Conservation (phyloP, 208 protist genomes). For the Phytomonas francai region DNA sequence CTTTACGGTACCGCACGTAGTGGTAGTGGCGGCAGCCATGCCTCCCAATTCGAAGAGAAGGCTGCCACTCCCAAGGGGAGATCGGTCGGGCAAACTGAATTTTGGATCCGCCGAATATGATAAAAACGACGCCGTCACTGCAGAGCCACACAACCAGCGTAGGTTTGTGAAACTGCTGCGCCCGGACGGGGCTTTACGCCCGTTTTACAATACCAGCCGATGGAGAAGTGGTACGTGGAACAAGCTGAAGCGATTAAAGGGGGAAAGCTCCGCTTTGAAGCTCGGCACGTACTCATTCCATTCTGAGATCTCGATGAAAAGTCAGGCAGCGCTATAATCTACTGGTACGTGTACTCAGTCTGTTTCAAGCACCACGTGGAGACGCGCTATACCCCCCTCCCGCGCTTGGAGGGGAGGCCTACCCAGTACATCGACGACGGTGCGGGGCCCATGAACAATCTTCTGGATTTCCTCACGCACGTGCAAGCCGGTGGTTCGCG, state of each 20-base stretch:
- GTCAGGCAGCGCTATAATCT: slow-evolving; percentile 27
- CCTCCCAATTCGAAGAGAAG: not conserved
- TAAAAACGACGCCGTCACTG: slow-evolving; percentile 73
- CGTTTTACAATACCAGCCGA: slow-evolving; percentile 87
- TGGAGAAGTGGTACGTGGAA: slow-evolving; percentile 26
- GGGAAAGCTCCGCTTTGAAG: slow-evolving; percentile 58
- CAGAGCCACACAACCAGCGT: slow-evolving; percentile 35
- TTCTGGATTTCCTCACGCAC: slow-evolving; percentile 58
- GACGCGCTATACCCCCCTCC: slow-evolving; percentile 42
- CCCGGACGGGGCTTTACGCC: slow-evolving; percentile 51
- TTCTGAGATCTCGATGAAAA: slow-evolving; percentile 3
- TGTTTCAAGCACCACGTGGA: slow-evolving; percentile 77
- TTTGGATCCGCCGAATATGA: slow-evolving; percentile 52
- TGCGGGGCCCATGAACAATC: slow-evolving; percentile 46
- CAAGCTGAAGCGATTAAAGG: slow-evolving; percentile 60
- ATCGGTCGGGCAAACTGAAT: slow-evolving; percentile 18
- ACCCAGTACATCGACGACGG: slow-evolving; percentile 28
- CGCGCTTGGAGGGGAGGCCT: slow-evolving; percentile 8
- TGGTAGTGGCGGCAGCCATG: not conserved
- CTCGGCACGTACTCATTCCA: slow-evolving; percentile 17
- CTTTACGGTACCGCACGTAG: not conserved
- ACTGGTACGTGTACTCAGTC: slow-evolving; percentile 72
- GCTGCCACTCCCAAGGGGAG: not conserved
- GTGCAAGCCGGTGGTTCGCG: slow-evolving; percentile 18
- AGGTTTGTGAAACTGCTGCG: slow-evolving; percentile 72